These are phyloP conservation scores for Lasiosphaeriaceae sp. DNA, from an alignment of 495 filamentous ascomycete genomes.

Conservation along the genomic window DNA sequence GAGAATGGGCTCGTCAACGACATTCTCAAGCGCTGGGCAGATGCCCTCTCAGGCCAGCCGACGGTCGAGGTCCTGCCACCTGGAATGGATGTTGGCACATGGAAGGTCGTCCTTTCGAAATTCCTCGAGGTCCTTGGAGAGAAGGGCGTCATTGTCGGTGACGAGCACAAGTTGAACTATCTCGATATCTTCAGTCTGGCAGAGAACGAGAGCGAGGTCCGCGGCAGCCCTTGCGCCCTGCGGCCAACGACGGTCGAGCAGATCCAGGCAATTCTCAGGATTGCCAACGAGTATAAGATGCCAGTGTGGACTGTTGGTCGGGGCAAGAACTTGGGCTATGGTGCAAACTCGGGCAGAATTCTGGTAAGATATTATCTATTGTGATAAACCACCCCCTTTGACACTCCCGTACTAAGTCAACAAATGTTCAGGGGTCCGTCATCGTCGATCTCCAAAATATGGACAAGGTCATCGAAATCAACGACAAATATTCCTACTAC, in stretches of 20 bases:
- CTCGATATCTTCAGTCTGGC: constrained; percentile 11
- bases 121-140: constrained; percentile 11
- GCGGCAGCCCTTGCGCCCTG: constrained; percentile 9
- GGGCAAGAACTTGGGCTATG: constrained; percentile 44
- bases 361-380: neutral
- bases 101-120: constrained; percentile 9
- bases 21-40: constrained; percentile 9
- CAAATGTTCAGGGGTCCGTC: constrained; percentile 35
- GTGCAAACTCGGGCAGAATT: neutral
- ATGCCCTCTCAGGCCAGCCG: constrained; percentile 6
- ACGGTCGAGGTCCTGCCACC: constrained; percentile 8
- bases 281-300: constrained; percentile 38
- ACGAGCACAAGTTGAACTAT: constrained; percentile 10
- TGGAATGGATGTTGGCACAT: constrained; percentile 7
- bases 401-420: neutral
- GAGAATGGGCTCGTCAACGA: constrained; percentile 11
- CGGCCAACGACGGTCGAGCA: constrained; percentile 9
- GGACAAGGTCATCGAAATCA: constrained; percentile 51
- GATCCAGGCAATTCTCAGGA: constrained; percentile 10
- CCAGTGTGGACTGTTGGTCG: constrained; percentile 46
- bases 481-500: constrained; percentile 46
- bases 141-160: constrained; percentile 9
- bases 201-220: constrained; percentile 9
- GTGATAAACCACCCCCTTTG: neutral
- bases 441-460: constrained; percentile 51